Percentiles rank a stretch among this genome's conserved stretches.
These are phyloP conservation scores for Mortierella sp. DNA, from an alignment of 371 early-diverging fungal genomes.

Conservation along the genomic window DNA sequence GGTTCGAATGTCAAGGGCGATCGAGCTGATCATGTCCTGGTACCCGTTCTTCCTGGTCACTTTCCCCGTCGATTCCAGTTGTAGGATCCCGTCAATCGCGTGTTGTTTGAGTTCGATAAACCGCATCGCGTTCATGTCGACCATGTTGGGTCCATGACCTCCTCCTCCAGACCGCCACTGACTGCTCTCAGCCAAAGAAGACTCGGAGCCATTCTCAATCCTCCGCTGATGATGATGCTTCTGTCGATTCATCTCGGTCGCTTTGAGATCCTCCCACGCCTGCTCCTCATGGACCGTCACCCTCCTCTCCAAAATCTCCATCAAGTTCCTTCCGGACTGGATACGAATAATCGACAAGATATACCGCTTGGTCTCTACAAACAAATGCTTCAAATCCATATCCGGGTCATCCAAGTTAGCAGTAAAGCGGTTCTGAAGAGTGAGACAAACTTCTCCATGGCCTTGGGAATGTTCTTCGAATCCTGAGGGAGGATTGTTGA, in stretches of 20 bases:
- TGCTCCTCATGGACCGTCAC: slow-evolving; percentile 83
- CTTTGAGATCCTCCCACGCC: slow-evolving; percentile 52
- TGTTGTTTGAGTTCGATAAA: slow-evolving; percentile 78
- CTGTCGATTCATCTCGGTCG: slow-evolving; percentile 34
- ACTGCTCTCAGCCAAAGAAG: slow-evolving; percentile 20
- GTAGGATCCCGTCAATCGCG: slow-evolving; percentile 81
- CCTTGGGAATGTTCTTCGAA: slow-evolving; percentile 68
- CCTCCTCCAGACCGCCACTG: slow-evolving; percentile 35
- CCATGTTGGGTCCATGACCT: slow-evolving; percentile 35
- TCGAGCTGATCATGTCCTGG: slow-evolving; percentile 92
- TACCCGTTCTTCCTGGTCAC: slow-evolving; percentile 72
- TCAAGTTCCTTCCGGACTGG: slow-evolving; percentile 84
- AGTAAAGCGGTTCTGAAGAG: slow-evolving; percentile 70
- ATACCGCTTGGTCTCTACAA: slow-evolving; percentile 92
- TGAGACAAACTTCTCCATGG: slow-evolving; percentile 58
- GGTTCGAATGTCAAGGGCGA: slow-evolving; percentile 94
- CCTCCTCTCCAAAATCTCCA: slow-evolving; percentile 85
- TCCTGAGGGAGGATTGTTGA: slow-evolving; percentile 84
- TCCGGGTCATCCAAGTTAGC: slow-evolving; percentile 73
- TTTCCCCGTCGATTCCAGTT: slow-evolving; percentile 78
- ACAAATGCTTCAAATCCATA: slow-evolving; percentile 76
- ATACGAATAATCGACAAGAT: slow-evolving; percentile 87
- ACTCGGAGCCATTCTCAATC: slow-evolving; percentile 41
- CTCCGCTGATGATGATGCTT: slow-evolving; percentile 41
- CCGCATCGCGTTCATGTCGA: slow-evolving; percentile 67